Percentiles rank a stretch among this genome's conserved stretches.
Conservation (phyloP, 805 yeast species). For the Starmerella powellii region DNA sequence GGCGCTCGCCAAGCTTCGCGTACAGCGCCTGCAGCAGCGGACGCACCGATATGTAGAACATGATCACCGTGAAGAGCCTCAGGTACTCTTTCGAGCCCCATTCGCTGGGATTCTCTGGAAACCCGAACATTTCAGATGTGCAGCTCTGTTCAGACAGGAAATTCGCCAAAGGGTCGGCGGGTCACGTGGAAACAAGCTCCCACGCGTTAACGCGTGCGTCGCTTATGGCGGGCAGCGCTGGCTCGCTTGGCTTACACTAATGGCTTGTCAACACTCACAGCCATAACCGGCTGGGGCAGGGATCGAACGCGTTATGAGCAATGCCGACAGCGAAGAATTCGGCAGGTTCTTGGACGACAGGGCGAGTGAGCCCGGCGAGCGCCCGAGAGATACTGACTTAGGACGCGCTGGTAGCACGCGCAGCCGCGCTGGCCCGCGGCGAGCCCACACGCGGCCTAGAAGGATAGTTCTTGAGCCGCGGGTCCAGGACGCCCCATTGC, state of each 20-base stretch:
- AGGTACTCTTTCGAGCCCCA: conserved; percentile 26
- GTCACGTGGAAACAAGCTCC: no score
- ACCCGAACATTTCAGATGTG: conserved; percentile 29
- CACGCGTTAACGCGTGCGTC: no score
- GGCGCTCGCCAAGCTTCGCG: conserved; percentile 23
- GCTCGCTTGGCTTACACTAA: no score
- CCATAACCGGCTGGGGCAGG: no score
- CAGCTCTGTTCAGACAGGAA: no score
- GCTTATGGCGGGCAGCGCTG: no score
- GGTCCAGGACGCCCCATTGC: not conserved
- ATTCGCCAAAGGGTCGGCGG: not conserved
- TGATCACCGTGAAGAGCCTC: conserved; percentile 25
- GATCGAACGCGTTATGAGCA: conserved; percentile 2
- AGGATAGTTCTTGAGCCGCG: not conserved
- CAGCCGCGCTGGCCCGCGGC: no score
- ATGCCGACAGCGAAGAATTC: conserved; percentile 2
- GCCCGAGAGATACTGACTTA: no score
- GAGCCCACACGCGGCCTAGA: no score
- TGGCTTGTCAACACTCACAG: no score
- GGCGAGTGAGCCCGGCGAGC: not conserved
- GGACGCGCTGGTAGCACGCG: no score
- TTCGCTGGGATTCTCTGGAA: conserved; percentile 25
- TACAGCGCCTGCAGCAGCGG: conserved; percentile 26
- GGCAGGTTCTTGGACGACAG: conserved; percentile 1
- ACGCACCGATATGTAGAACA: conserved; percentile 25